Conservation (phyloP, 1,284 basidiomycete genomes). For the Phlebopus sp. region DNA sequence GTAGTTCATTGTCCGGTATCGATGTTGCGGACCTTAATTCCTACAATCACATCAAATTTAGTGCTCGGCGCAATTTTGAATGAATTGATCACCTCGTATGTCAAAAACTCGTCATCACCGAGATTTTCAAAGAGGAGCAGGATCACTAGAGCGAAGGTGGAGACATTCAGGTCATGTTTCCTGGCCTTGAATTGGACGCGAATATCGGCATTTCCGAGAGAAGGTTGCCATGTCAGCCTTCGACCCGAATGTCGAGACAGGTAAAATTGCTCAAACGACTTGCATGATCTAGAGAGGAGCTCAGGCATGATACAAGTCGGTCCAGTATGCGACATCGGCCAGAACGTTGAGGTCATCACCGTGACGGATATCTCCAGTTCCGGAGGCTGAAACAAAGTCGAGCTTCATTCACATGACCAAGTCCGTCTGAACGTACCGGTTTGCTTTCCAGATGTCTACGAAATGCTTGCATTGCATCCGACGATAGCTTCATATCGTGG, state of each 20-base stretch:
- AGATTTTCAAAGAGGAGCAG: constrained; percentile 85
- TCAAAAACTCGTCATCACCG: constrained; percentile 64
- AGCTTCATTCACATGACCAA: constrained; percentile 1
- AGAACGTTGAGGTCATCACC: constrained; percentile 91
- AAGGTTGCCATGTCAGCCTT: constrained; percentile 90
- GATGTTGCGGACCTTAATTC: constrained; percentile 70
- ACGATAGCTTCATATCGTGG: constrained; percentile 92
- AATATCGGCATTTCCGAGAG: constrained; percentile 91
- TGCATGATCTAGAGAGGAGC: constrained; percentile 61
- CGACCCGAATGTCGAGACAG: constrained; percentile 86
- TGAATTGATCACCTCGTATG: constrained; percentile 62
- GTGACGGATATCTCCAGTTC: constrained; percentile 81
- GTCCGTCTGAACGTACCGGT: constrained; percentile 40
- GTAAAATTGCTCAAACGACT: constrained; percentile 89
- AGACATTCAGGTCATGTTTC: constrained; percentile 90
- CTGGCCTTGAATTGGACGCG: constrained; percentile 77
- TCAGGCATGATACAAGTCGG: constrained; percentile 69
- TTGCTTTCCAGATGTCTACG: constrained; percentile 55
- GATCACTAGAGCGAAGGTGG: constrained; percentile 88
- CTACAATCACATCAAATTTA: constrained; percentile 33
- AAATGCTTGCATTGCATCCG: constrained; percentile 81
- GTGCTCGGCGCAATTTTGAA: background rate
- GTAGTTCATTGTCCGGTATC: constrained; percentile 79
- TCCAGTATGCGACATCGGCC: constrained; percentile 74
- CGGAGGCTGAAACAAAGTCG: constrained; percentile 46